Evolutionary conservation across 176 grass and related monocot species (phyloP).

Genomic region (Tillandsia leiboldiana): DNA sequence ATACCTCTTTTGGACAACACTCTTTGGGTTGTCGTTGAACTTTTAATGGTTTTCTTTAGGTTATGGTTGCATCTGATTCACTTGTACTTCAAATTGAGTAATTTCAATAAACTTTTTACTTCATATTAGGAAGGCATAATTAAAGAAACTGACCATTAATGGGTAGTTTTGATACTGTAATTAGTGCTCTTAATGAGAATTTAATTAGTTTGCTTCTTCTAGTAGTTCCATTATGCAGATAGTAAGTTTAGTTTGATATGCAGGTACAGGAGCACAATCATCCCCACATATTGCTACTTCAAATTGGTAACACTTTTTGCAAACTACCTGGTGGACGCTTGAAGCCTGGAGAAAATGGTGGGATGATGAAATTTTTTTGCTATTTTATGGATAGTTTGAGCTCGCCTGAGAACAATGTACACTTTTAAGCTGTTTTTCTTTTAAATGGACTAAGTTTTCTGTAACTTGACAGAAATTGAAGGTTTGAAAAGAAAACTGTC

Average conservation of each 20-base stretch:
- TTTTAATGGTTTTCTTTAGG: too few species aligned
- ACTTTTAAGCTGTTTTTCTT: background rate
- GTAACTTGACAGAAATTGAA: conserved; percentile 63
- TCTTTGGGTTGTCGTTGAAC: too few species aligned
- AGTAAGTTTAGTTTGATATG: background rate
- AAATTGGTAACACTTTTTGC: conserved; percentile 99
- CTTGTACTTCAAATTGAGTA: too few species aligned
- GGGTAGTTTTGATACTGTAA: too few species aligned
- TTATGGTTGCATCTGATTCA: too few species aligned
- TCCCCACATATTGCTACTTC: conserved; percentile 79
- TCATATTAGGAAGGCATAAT: too few species aligned
- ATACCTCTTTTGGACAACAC: too few species aligned
- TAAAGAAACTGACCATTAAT: too few species aligned
- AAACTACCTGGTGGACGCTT: conserved; percentile 94
- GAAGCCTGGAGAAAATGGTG: conserved; percentile 97
- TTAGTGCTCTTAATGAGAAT: too few species aligned
- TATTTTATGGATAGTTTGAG: background rate
- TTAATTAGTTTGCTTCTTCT: background rate
- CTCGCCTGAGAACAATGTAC: background rate
- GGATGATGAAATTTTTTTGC: background rate
- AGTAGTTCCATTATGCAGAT: conserved; percentile 8
- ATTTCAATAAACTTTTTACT: too few species aligned
- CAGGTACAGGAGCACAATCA: conserved; percentile 99
- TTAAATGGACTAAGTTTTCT: conserved; percentile 3
- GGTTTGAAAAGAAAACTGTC: conserved; percentile 88